Percentiles rank a stretch among this genome's conserved stretches.
Evolutionary conservation across 139 green algal genomes (phyloP).

Genomic region (Closterium sp.): DNA sequence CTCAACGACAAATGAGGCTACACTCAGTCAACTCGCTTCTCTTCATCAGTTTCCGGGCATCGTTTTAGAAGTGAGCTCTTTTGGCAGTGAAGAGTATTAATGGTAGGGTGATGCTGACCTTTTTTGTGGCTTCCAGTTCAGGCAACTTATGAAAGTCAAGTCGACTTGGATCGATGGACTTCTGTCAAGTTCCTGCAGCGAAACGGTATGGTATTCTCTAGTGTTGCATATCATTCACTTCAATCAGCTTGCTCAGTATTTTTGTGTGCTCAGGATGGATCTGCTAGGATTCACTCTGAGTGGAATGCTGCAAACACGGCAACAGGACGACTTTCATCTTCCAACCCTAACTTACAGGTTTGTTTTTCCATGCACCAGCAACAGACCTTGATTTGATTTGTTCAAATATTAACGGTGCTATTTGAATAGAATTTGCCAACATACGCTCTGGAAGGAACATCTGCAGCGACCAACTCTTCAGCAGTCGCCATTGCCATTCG

Average conservation of each 20-base stretch:
- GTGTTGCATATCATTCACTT: neutral
- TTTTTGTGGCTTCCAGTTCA: constrained; percentile 13
- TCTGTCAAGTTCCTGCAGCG: neutral
- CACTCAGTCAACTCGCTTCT: constrained; percentile 7
- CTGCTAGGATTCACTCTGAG: constrained; percentile 14
- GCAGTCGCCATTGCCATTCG: constrained; percentile 3
- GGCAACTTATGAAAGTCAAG: constrained; percentile 33
- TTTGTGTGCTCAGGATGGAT: constrained; percentile 13
- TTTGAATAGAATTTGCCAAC: constrained; percentile 15
- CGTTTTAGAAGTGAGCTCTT: constrained; percentile 7
- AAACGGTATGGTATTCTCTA: neutral
- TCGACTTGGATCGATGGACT: constrained; percentile 33
- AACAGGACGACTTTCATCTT: constrained; percentile 30
- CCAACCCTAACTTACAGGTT: constrained; percentile 28
- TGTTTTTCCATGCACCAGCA: neutral
- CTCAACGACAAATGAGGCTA: constrained; percentile 26
- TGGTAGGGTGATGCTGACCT: neutral
- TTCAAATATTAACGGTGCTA: neutral
- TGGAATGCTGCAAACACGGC: constrained; percentile 28
- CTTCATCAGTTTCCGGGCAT: constrained; percentile 10
- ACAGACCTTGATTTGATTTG: neutral
- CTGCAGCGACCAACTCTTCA: neutral
- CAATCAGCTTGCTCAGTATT: constrained; percentile 1
- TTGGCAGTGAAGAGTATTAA: neutral
- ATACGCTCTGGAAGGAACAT: neutral